A percentile compares a stretch with the other conserved stretches of the same genome.
These are phyloP conservation scores for Pilasporangium apinafurcum DNA, from an alignment of 352 stramenopile genomes.

Conservation along the genomic window DNA sequence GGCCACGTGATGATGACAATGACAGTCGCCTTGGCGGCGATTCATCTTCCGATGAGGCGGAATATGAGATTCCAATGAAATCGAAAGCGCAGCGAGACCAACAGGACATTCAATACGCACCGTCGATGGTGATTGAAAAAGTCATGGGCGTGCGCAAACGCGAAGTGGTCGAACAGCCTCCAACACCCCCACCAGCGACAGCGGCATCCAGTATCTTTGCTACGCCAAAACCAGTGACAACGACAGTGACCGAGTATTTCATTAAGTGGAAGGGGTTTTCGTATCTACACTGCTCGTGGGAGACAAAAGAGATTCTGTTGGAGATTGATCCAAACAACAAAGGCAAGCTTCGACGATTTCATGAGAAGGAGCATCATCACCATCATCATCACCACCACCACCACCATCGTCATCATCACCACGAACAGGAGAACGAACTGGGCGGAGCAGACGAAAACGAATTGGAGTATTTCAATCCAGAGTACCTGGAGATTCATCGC, in stretches of 20 bases:
- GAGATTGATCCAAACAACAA: slow-evolving; percentile 83
- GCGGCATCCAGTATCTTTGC: slow-evolving; percentile 36
- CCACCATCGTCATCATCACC: slow-evolving; percentile 32
- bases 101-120: neutral
- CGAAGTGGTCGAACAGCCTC: slow-evolving; percentile 22
- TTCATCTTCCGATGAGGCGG: slow-evolving; percentile 40
- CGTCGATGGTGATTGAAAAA: slow-evolving; percentile 84
- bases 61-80: slow-evolving; percentile 20
- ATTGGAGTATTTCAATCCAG: slow-evolving; percentile 86
- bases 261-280: slow-evolving; percentile 91
- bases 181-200: slow-evolving; percentile 4
- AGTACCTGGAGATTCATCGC: slow-evolving; percentile 87
- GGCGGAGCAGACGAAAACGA: slow-evolving; percentile 33
- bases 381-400: slow-evolving; percentile 20
- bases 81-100: slow-evolving; percentile 18
- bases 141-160: slow-evolving; percentile 76
- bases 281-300: slow-evolving; percentile 87
- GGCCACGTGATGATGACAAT: slow-evolving; percentile 15
- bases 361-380: slow-evolving; percentile 72
- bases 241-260: slow-evolving; percentile 65
- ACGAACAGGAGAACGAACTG: slow-evolving; percentile 24
- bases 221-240: slow-evolving; percentile 19
- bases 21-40: slow-evolving; percentile 17
- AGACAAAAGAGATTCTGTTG: slow-evolving; percentile 65
- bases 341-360: slow-evolving; percentile 82